Evolutionary conservation across 1,284 basidiomycete genomes (phyloP).

Genomic region (Puccinia horiana): DNA sequence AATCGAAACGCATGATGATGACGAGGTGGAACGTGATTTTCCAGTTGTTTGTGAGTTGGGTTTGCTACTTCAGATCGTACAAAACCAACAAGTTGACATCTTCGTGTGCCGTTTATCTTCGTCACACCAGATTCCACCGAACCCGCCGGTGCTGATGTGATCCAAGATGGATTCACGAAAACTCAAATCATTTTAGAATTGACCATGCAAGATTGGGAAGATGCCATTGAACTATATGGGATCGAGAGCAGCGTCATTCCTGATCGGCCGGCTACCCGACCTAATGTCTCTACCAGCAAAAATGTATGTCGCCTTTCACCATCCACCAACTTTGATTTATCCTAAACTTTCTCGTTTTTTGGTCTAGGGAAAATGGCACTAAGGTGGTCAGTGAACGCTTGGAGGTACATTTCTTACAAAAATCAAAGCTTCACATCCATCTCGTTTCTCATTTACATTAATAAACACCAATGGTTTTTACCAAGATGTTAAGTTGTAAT

Average conservation of each 20-base stretch:
- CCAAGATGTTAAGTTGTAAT: no score
- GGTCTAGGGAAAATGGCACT: not conserved
- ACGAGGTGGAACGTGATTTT: slow-evolving; percentile 11
- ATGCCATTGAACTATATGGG: slow-evolving; percentile 76
- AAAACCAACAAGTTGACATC: not conserved
- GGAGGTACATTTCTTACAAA: no score
- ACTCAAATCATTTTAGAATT: slow-evolving; percentile 82
- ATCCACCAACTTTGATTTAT: not conserved
- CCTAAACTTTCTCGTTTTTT: not conserved
- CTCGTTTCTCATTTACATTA: no score
- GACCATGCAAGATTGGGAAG: slow-evolving; percentile 77
- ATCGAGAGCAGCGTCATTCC: slow-evolving; percentile 66
- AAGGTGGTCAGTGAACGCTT: not conserved
- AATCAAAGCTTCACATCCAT: no score
- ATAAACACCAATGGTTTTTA: no score
- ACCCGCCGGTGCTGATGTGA: not conserved
- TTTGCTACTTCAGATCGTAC: not conserved
- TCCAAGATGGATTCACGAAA: slow-evolving; percentile 60
- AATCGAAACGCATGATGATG: slow-evolving; percentile 48
- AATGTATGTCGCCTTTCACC: not conserved
- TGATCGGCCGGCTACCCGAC: slow-evolving; percentile 51
- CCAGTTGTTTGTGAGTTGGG: slow-evolving; percentile 24
- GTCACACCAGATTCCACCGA: slow-evolving; percentile 22
- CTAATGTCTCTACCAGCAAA: not conserved
- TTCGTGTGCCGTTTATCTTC: slow-evolving; percentile 59